Conservation (phyloP, 257 asterid genomes). For the Lantana camara region DNA sequence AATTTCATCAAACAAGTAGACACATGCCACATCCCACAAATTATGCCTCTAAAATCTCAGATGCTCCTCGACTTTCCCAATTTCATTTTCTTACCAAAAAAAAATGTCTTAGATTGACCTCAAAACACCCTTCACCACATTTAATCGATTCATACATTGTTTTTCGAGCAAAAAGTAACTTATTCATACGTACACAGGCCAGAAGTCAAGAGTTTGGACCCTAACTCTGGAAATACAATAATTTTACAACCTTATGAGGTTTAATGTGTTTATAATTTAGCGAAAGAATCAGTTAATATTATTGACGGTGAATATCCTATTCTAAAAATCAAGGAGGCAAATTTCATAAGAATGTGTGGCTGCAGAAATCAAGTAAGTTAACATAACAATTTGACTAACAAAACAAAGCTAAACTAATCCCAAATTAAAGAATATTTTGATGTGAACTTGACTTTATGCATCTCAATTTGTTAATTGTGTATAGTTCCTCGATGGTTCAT, state of each 20-base stretch:
- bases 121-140: slow-evolving; percentile 4
- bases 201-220: too few species aligned
- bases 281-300: too few species aligned
- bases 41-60: slow-evolving; percentile 29
- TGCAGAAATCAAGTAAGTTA: too few species aligned
- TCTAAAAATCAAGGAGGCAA: neutral
- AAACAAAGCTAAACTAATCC: too few species aligned
- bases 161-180: neutral
- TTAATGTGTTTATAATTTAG: too few species aligned
- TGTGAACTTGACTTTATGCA: slow-evolving; percentile 26
- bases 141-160: neutral
- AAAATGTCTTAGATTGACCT: slow-evolving; percentile 32
- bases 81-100: slow-evolving; percentile 12
- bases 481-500: too few species aligned
- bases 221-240: too few species aligned
- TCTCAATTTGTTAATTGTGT: slow-evolving; percentile 23
- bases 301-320: too few species aligned
- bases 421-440: neutral
- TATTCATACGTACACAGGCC: too few species aligned
- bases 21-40: slow-evolving; percentile 35
- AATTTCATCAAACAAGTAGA: slow-evolving; percentile 29
- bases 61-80: slow-evolving; percentile 37
- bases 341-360: too few species aligned
- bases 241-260: too few species aligned
- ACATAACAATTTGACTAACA: neutral